Percentiles rank a stretch among this genome's conserved stretches.
Evolutionary conservation across 805 yeast species (phyloP).

Genomic region (Scheffersomyces ergatensis): DNA sequence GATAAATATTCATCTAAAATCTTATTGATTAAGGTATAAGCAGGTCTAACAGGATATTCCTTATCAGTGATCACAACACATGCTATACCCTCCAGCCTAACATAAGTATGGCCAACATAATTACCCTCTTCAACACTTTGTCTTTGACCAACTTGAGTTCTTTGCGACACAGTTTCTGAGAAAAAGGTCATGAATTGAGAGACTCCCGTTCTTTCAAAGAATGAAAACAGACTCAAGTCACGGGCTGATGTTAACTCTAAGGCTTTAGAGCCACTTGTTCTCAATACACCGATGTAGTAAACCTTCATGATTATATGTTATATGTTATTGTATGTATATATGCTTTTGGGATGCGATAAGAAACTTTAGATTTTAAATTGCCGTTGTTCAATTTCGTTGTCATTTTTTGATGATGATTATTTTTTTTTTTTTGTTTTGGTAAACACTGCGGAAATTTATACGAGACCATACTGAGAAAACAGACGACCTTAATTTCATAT

Average conservation of each 20-base stretch:
- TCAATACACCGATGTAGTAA: conserved; percentile 83
- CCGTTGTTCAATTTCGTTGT: too few relatives aligned
- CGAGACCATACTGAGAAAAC: too few relatives aligned
- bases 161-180: conserved; percentile 82
- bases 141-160: conserved; percentile 88
- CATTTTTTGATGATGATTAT: too few relatives aligned
- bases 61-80: conserved; percentile 92
- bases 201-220: conserved; percentile 79
- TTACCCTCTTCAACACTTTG: conserved; percentile 91
- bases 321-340: background rate
- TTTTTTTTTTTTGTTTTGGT: too few relatives aligned
- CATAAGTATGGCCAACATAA: conserved; percentile 89
- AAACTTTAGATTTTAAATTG: too few relatives aligned
- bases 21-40: conserved; percentile 88
- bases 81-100: conserved; percentile 85
- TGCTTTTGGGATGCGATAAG: too few relatives aligned
- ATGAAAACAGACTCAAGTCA: conserved; percentile 83
- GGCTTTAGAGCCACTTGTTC: conserved; percentile 59
- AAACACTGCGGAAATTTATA: too few relatives aligned
- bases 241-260: conserved; percentile 76
- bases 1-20: conserved; percentile 86
- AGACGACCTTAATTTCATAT: too few relatives aligned
- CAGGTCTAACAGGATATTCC: conserved; percentile 96
- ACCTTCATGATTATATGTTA: conserved; percentile 71
- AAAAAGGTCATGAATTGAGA: conserved; percentile 95